Evolutionary conservation across 345 rosid species (phyloP), one percentile per base, ranked within the genome.

Genomic region (Citropsis articulata): DNA sequence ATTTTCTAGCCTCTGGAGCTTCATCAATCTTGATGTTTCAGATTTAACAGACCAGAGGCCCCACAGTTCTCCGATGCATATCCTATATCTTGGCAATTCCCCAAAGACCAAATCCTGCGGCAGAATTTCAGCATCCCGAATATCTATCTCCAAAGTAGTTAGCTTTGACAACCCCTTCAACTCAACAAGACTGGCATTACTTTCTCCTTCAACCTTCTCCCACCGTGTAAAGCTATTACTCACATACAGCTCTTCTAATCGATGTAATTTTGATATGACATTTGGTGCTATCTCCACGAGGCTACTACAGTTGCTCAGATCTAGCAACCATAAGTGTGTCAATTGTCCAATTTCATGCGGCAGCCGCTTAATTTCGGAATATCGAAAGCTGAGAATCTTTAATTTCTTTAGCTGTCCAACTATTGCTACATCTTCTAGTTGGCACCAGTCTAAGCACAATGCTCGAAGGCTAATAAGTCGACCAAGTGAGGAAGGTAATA

Each of bases 181-280:
- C 63, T 83, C 88, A 30, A 0, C 31, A 9, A 85, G 66, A 48
- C 75, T 80, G 8, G 80, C 84, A 75, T 66, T 82, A 1, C 33
- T 18, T 16, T 38, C 67, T 48, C 55, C 61, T 21, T 56, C 25
- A 18, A 6, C 61, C 25, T 56, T 56, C 0, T 56, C 61, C 61
- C 61, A 56, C 8, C 4, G n/a, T 1, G 61, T 0, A 56, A 56
- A 56, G 61, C 61, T 56, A 0, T 21, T 5, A 56, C 7, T 0
- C 19, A 56, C 21, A 0, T 56, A 56, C 24, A 56, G 18, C 13
- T 48, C 53, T 48, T 48, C 19, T 13, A 48, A 3, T 48, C 19
- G 53, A 48, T 19, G 13, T 48, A 48, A 48, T 48, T 48, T 48
- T 3, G 53, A 48, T 48, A 48, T 48, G 4, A 48, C 53, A 13